A percentile compares a stretch with the other conserved stretches of the same genome.
phyloP scores from a whole-genome alignment of 2,329 filamentous ascomycete genomes.

The Trichophyton schoenleinii region DNA sequence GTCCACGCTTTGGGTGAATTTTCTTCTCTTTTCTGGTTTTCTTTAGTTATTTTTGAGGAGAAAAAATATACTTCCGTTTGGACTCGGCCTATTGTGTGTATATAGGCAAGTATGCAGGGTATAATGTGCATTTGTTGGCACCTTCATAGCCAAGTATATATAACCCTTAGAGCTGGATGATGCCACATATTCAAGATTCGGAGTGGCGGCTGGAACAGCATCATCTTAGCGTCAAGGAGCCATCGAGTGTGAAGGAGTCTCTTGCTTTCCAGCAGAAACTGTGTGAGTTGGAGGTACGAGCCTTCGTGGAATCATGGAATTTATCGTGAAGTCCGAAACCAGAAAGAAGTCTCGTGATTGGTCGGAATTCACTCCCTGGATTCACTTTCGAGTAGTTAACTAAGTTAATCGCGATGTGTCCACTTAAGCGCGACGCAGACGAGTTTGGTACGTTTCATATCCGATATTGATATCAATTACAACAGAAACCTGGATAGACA shows the following conservation, averaged over 20 bases:
- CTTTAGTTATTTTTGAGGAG: not conserved
- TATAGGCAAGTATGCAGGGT: too few relatives aligned
- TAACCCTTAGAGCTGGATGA: not conserved
- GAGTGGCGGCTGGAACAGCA: too few relatives aligned
- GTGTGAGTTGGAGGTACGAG: too few relatives aligned
- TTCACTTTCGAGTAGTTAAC: too few relatives aligned
- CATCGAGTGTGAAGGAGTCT: too few relatives aligned
- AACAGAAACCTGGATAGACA: too few relatives aligned
- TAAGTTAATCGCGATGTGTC: not conserved
- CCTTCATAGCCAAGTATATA: not conserved
- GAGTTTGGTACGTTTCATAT: not conserved
- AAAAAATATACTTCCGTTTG: not conserved
- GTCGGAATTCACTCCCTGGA: not conserved
- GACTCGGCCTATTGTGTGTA: too few relatives aligned
- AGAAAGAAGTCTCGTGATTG: not conserved
- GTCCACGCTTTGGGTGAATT: not conserved
- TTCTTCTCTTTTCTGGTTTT: too few relatives aligned
- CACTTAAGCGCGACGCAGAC: not conserved
- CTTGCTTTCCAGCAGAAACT: too few relatives aligned
- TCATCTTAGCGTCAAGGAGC: too few relatives aligned
- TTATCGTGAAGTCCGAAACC: not conserved
- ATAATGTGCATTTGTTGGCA: not conserved
- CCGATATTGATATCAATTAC: not conserved
- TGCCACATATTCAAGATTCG: too few relatives aligned
- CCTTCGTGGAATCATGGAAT: not conserved